Base-by-base conservation (phyloP, 2,329 filamentous ascomycete genomes). In the Alternaria panax region DNA sequence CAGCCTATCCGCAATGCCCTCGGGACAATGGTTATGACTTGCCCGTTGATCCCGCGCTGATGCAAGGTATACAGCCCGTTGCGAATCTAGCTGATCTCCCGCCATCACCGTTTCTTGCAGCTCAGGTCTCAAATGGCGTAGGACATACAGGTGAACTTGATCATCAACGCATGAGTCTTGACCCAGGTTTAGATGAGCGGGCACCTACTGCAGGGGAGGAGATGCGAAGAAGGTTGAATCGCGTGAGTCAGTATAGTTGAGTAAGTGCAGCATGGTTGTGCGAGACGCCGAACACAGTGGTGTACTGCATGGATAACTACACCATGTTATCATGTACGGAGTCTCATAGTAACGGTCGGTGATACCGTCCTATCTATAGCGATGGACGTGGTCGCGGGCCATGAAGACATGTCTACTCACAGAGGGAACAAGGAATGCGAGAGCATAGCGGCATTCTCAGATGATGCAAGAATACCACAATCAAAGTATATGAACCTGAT, bases 21-120 rank as follows among this genome's bases (percentile, higher is more conserved):
- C 79, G 38, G 75, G 79, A 80, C 57, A 75, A 78, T 24, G 75
- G 83, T 46, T 84, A 81, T 59, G 80, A 84, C 41, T 80, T 88
- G 74, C 86, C 86, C 2, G 81, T 87, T 41, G 87, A 89, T 59
- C 86, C 87, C 2, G 86, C 86, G 36, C 86, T 89, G 47, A 88
- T 88, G 81, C 80, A 83, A 30, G 69, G 61, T 14, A 55, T 74
- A 1, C 59, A 68, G n/a, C 38, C 54, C 1, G 51, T 48, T 2
- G 18, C 52, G 7, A 70, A 51, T 36, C 65, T 75, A 3, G 68
- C 71, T 22, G 72, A 76, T 32, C 63, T 76, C n/a, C 73, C 74
- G 7, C 74, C 75, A 0, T 75, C 72, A 12, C 75, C 75, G 1
- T 78, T 78, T 48, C 68, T 78, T 6, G 57, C 66, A n/a, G 69